phyloP scores from a whole-genome alignment of 2,329 filamentous ascomycete genomes.

The Epichloe hybrida region DNA sequence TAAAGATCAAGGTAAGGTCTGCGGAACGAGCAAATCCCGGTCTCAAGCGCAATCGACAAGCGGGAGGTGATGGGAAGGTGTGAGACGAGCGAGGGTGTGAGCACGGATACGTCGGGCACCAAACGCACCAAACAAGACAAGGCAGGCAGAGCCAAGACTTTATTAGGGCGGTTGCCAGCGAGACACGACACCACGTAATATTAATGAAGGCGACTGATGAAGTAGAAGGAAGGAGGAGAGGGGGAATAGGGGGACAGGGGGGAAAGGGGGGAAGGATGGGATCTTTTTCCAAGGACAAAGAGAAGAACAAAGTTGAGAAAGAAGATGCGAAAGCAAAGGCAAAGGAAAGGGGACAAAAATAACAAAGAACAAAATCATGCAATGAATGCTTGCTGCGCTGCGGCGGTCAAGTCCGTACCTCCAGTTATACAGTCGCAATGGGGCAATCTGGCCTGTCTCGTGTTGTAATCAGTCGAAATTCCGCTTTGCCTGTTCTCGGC shows the following conservation, averaged over 20 bases:
- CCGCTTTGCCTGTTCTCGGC: too few species aligned
- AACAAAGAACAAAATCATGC: neutral
- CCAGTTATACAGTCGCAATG: neutral
- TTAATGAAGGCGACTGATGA: neutral
- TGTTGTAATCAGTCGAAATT: neutral
- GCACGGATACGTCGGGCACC: slow-evolving; percentile 4
- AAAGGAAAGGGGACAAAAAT: neutral
- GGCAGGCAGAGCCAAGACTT: neutral
- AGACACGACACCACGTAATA: neutral
- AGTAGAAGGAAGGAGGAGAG: neutral
- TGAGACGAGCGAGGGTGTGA: neutral
- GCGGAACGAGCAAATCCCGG: neutral
- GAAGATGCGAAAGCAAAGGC: neutral
- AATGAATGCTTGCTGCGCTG: neutral
- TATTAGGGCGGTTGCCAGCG: neutral
- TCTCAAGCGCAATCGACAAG: slow-evolving; percentile 1
- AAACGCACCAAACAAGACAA: neutral
- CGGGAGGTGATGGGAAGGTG: neutral
- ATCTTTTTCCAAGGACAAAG: neutral
- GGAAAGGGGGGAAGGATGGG: neutral
- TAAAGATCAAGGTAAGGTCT: slow-evolving; percentile 1
- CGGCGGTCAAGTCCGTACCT: neutral
- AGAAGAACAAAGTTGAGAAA: neutral
- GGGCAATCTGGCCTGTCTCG: neutral
- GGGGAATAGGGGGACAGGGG: neutral